phyloP scores from a whole-genome alignment of 2,329 filamentous ascomycete genomes.

The Pseudopithomyces chartarum region DNA sequence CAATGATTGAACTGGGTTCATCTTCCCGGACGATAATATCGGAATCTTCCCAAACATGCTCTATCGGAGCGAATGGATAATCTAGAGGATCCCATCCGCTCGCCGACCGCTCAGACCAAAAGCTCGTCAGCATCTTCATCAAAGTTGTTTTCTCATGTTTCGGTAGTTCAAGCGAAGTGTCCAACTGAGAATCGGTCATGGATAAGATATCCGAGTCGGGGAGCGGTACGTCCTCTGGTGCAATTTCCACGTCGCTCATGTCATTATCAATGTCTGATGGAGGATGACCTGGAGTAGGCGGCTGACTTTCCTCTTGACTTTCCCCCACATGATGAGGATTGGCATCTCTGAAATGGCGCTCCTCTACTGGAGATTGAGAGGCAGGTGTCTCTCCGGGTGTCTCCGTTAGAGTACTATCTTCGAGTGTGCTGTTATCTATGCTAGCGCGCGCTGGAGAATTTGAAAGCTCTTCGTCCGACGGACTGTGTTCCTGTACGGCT shows the following conservation, averaged over 20 bases:
- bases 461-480: conserved; percentile 65
- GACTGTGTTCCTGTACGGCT: conserved; percentile 80
- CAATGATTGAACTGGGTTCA: conserved; percentile 94
- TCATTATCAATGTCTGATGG: conserved; percentile 59
- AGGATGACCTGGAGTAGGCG: conserved; percentile 35
- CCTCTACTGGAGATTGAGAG: conserved; percentile 42
- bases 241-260: conserved; percentile 73
- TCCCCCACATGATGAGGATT: conserved; percentile 24
- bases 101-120: conserved; percentile 97
- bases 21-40: conserved; percentile 97
- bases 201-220: conserved; percentile 59
- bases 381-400: conserved; percentile 39
- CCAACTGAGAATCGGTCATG: conserved; percentile 60
- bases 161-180: conserved; percentile 74
- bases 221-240: conserved; percentile 69
- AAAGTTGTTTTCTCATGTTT: conserved; percentile 92
- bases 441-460: conserved; percentile 38
- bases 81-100: conserved; percentile 93
- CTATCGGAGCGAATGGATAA: conserved; percentile 79
- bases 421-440: conserved; percentile 44
- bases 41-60: conserved; percentile 96
- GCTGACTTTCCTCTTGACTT: conserved; percentile 33
- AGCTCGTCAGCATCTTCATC: conserved; percentile 94
- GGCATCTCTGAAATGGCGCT: conserved; percentile 25
- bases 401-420: conserved; percentile 40